Base-by-base conservation (phyloP, 192 early-diverging fungal species). In the Coemansia pectinata region DNA sequence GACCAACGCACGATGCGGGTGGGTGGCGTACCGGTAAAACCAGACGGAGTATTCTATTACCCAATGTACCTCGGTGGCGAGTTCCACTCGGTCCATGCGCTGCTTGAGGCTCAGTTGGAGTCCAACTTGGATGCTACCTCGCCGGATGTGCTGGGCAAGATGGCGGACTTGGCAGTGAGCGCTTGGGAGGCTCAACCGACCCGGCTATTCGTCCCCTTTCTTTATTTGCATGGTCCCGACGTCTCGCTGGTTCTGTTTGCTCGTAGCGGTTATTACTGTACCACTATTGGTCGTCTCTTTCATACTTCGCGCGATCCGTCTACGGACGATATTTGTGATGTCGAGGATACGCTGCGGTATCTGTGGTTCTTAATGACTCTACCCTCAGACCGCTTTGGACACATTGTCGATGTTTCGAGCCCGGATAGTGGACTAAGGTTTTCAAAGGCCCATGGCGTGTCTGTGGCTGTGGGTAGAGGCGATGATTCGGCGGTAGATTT, bases 121-220 rank as follows among this genome's bases (percentile, higher is more conserved):
- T 8, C 36, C 4, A 7, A 15, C 11, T n/a, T 14, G 4, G 31
- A 12, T 9, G 58, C 17, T 4, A 61, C 19, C 1, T 19, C 34
- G n/a, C 19, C 33, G 8, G 8, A 19, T 8, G 39, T 60, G 17
- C n/a, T 68, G 14, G 57, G 57, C 5, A 53, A 60, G 5, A 68
- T 68, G 55, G 41, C 66, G 6, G 40, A 45, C 42, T 60, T 58
- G 38, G 55, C 53, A 0, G 5, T 25, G 25, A 25, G 39, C 4
- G 57, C 31, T 38, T 68, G 66, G 57, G 41, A 68, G 29, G 19
- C 53, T n/a, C 66, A 68, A 57, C 25, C n/a, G 10, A 68, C 53
- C 42, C 36, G 65, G 19, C n/a, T 29, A 0, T 67, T 67, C 17
- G 65, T 59, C 2, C 65, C 65, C 6, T 50, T 58, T 5, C 9